phyloP scores from a whole-genome alignment of 139 green algal genomes.

The Closterium sp. region DNA sequence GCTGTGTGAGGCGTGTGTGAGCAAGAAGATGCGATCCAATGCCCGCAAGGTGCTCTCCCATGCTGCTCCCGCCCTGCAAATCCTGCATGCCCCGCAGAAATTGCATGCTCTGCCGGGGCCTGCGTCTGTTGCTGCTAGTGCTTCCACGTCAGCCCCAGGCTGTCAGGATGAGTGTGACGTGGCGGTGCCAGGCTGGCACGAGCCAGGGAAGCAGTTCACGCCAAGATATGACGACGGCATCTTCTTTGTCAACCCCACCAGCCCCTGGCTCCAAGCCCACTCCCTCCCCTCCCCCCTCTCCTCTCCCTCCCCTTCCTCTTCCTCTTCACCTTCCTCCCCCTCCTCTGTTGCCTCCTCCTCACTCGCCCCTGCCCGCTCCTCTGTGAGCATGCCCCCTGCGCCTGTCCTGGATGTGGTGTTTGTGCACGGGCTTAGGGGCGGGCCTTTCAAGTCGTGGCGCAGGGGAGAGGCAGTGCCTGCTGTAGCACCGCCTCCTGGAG shows the following conservation, averaged over 20 bases:
- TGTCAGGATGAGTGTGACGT: neutral
- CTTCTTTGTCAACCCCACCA: constrained; percentile 1
- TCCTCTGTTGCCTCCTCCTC: neutral
- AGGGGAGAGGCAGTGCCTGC: neutral
- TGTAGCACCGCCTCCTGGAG: neutral
- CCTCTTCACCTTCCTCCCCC: neutral
- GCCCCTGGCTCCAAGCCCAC: neutral
- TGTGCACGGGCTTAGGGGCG: constrained; percentile 55
- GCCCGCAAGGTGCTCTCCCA: neutral
- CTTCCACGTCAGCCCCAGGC: neutral
- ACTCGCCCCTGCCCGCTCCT: no score
- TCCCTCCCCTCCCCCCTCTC: neutral
- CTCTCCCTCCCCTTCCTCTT: neutral
- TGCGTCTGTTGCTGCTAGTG: neutral
- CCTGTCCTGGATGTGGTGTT: constrained; percentile 51
- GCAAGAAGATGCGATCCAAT: neutral
- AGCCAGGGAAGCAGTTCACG: neutral
- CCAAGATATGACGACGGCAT: constrained; percentile 4
- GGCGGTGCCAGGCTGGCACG: neutral
- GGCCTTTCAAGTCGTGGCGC: constrained; percentile 56
- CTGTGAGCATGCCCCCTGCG: no score
- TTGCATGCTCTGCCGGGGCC: neutral
- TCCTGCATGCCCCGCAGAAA: no score
- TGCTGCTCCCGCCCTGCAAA: neutral
- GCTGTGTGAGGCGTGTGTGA: neutral